These are phyloP conservation scores for Papiliotrema nemorosa DNA, from an alignment of 1,284 basidiomycete species.

Conservation along the genomic window DNA sequence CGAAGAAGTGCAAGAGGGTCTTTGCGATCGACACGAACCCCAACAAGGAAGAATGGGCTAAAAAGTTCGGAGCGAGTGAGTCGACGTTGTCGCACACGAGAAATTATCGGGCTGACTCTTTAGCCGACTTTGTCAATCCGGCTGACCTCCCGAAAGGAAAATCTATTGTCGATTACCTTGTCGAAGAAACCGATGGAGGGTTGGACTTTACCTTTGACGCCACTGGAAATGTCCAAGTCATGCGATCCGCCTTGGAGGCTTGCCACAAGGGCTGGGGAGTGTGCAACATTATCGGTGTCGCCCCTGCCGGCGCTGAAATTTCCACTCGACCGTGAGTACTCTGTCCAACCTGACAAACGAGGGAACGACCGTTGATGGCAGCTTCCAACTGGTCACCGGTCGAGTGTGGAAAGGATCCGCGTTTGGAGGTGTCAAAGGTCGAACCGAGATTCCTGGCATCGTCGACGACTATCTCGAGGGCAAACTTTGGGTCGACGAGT, in stretches of 20 bases:
- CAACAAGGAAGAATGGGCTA: conserved; percentile 79
- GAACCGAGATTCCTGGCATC: conserved; percentile 86
- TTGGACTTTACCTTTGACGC: conserved; percentile 96
- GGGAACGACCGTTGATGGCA: conserved; percentile 32
- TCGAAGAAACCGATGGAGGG: conserved; percentile 94
- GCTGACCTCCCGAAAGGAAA: conserved; percentile 68
- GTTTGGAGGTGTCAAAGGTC: conserved; percentile 97
- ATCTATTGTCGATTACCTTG: conserved; percentile 80
- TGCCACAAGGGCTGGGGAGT: conserved; percentile 99
- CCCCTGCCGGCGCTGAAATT: conserved; percentile 96
- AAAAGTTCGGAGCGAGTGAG: conserved; percentile 83
- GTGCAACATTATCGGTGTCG: conserved; percentile 89
- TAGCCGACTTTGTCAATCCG: conserved; percentile 86
- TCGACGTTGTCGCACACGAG: not conserved
- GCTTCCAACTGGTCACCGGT: conserved; percentile 75
- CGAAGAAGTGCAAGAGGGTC: conserved; percentile 77
- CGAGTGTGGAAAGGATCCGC: conserved; percentile 93
- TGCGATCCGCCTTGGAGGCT: conserved; percentile 91
- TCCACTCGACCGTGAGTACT: conserved; percentile 80
- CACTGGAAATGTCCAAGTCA: conserved; percentile 93
- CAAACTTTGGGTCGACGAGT: conserved; percentile 68
- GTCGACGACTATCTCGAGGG: conserved; percentile 59
- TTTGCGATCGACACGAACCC: conserved; percentile 93
- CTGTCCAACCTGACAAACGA: not conserved
- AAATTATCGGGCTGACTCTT: not conserved